Percentiles rank a stretch among this genome's conserved stretches.
Evolutionary conservation across 1,284 basidiomycete species (phyloP).

Genomic region (Pulveroboletus sp.): DNA sequence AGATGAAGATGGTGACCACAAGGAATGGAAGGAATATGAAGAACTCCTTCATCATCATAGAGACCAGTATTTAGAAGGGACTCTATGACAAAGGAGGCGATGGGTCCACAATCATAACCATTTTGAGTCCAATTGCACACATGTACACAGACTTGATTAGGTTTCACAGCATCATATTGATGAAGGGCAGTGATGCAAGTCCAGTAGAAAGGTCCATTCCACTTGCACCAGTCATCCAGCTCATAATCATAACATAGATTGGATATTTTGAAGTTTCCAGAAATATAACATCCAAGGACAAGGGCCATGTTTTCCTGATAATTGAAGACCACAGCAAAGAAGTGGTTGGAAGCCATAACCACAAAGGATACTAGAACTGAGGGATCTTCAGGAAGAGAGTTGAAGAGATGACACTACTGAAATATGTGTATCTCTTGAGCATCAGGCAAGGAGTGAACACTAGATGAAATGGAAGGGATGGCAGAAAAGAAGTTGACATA

Average conservation of each 20-base stretch:
- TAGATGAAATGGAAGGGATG: not conserved
- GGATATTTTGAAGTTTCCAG: not conserved
- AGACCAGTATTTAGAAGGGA: no score
- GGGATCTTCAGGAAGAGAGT: not conserved
- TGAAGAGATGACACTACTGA: not conserved
- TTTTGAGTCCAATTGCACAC: not conserved
- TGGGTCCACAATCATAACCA: no score
- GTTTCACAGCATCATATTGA: not conserved
- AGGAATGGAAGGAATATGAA: no score
- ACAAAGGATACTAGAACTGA: not conserved
- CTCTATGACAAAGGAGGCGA: no score
- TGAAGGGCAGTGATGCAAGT: not conserved
- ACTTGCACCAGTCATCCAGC: not conserved
- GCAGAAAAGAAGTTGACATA: not conserved
- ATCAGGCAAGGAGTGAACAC: not conserved
- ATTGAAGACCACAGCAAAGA: not conserved
- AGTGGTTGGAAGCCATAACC: not conserved
- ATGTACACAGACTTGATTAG: not conserved
- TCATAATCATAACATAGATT: not conserved
- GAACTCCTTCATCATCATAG: no score
- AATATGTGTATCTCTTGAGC: not conserved
- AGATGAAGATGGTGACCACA: no score
- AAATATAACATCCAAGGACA: not conserved
- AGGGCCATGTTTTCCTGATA: not conserved
- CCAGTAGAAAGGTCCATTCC: slow-evolving; percentile 1